A percentile compares a stretch with the other conserved stretches of the same genome.
These are phyloP conservation scores for Fusarium mundagurra DNA, from an alignment of 2,329 filamentous ascomycete species.

Conservation along the genomic window DNA sequence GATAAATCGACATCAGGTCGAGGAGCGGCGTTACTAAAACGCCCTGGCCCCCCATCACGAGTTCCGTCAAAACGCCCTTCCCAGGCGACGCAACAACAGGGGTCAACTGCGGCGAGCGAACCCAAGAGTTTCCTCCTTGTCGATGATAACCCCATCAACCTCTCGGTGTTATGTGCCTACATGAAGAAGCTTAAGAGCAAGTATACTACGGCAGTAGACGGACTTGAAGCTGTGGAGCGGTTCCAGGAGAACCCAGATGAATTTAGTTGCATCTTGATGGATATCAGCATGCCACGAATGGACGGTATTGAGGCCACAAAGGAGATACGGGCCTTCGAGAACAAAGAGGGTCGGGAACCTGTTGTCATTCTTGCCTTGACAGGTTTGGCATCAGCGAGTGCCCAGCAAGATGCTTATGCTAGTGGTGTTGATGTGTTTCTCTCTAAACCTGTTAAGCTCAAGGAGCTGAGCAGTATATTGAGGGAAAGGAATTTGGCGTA, in stretches of 20 bases:
- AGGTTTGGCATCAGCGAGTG: conserved; percentile 58
- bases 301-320: conserved; percentile 61
- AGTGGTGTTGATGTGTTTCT: conserved; percentile 64
- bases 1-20: background rate
- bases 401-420: conserved; percentile 62
- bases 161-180: conserved; percentile 38
- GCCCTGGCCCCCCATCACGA: background rate
- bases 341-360: conserved; percentile 51
- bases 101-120: background rate
- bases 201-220: conserved; percentile 47
- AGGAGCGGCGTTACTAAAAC: background rate
- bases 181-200: conserved; percentile 48
- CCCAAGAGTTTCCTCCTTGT: conserved; percentile 30
- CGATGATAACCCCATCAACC: conserved; percentile 37
- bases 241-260: conserved; percentile 38
- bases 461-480: conserved; percentile 46
- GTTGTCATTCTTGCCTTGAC: conserved; percentile 63
- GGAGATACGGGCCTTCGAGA: conserved; percentile 60
- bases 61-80: background rate
- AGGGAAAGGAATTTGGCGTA: conserved; percentile 14
- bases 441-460: conserved; percentile 61
- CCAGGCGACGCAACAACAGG: background rate
- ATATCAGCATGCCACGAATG: conserved; percentile 67
- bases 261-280: conserved; percentile 52
- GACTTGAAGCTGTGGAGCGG: conserved; percentile 47